These are phyloP conservation scores for Corchorus capsularis DNA, from an alignment of 345 rosid species.

Conservation along the genomic window DNA sequence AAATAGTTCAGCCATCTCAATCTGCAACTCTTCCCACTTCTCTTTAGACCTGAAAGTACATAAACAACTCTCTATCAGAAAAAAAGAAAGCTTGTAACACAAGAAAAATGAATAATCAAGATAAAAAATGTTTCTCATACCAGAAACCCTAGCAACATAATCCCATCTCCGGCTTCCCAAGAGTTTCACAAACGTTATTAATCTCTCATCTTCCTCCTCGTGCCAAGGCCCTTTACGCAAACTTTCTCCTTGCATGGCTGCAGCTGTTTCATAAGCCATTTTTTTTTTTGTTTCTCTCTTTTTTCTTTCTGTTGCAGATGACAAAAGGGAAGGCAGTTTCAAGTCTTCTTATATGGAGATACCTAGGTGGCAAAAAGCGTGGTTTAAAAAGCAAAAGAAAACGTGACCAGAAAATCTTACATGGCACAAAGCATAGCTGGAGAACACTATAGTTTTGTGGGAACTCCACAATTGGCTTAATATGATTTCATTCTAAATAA, in stretches of 20 bases:
- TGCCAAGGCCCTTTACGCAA: slow-evolving; percentile 66
- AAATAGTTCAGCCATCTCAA: slow-evolving; percentile 77
- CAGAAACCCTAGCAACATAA: slow-evolving; percentile 54
- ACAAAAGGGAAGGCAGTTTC: background rate
- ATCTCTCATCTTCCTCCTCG: slow-evolving; percentile 56
- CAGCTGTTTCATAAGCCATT: slow-evolving; percentile 27
- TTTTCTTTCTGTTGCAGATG: background rate
- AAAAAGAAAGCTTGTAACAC: background rate
- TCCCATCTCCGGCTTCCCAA: slow-evolving; percentile 75
- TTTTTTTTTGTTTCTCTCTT: background rate
- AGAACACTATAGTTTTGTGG: slow-evolving; percentile 41
- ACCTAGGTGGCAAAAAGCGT: slow-evolving; percentile 24
- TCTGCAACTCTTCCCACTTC: slow-evolving; percentile 81
- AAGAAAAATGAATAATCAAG: background rate
- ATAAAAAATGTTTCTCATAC: slow-evolving; percentile 24
- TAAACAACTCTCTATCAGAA: background rate
- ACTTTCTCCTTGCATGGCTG: slow-evolving; percentile 38
- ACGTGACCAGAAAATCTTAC: slow-evolving; percentile 43
- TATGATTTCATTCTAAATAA: slow-evolving; percentile 32
- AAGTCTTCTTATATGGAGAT: slow-evolving; percentile 21
- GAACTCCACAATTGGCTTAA: slow-evolving; percentile 35
- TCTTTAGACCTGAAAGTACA: slow-evolving; percentile 48
- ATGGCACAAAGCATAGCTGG: slow-evolving; percentile 34
- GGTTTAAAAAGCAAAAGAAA: slow-evolving; percentile 15
- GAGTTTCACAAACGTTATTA: slow-evolving; percentile 45